Conservation (phyloP, 352 stramenopile species). For the Phytopythium helicoides region DNA sequence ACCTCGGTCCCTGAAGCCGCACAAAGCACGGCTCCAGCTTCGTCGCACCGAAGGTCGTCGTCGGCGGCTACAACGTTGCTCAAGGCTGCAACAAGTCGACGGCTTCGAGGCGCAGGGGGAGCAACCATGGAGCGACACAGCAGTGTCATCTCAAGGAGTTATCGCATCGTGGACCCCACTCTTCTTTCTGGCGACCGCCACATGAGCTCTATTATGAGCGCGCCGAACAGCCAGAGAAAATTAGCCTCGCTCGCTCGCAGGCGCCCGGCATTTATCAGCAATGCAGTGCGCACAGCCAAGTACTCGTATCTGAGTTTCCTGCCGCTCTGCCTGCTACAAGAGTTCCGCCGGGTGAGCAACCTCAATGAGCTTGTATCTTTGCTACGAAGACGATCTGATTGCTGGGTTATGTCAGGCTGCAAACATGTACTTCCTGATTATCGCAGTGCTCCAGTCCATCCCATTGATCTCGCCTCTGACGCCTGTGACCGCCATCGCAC, state of each 20-base stretch:
- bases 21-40: not conserved
- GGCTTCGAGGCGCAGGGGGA: not conserved
- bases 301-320: conserved; percentile 86
- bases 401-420: conserved; percentile 69
- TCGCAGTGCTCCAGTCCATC: conserved; percentile 91
- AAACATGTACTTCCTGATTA: conserved; percentile 94
- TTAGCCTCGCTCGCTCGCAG: conserved; percentile 31
- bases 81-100: not conserved
- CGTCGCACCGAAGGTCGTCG: not conserved
- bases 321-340: conserved; percentile 62
- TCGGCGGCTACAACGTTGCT: not conserved
- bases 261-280: conserved; percentile 62
- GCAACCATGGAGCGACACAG: conserved; percentile 21
- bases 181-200: conserved; percentile 48
- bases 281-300: conserved; percentile 89
- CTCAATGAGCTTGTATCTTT: not conserved
- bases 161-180: conserved; percentile 66
- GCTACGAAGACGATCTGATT: conserved; percentile 14
- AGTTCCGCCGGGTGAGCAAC: conserved; percentile 75
- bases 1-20: not conserved
- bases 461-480: conserved; percentile 71
- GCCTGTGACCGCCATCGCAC: conserved; percentile 70
- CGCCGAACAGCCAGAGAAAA: not conserved
- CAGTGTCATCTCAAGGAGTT: conserved; percentile 19
- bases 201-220: not conserved